A percentile compares a stretch with the other conserved stretches of the same genome.
Evolutionary conservation across 1,284 basidiomycete genomes (phyloP).

Genomic region (Cutaneotrichosporon cavernicola): DNA sequence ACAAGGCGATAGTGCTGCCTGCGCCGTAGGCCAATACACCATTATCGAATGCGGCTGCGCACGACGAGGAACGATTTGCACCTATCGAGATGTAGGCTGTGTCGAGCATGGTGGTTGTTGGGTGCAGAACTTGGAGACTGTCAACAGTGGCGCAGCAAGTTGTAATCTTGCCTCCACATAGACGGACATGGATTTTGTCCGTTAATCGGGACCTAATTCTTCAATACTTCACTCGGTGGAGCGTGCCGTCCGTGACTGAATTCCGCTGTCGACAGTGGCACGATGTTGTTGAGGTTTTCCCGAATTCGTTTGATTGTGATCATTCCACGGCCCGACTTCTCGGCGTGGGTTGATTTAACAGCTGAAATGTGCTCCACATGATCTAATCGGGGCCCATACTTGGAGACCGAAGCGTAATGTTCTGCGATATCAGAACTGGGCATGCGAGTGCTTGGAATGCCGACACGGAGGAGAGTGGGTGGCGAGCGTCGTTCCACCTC

Average conservation of each 20-base stretch:
- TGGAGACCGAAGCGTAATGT: not conserved
- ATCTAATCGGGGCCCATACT: not conserved
- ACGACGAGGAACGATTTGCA: slow-evolving; percentile 69
- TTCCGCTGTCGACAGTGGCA: too few relatives aligned
- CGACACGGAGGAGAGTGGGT: too few relatives aligned
- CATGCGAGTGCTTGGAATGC: not conserved
- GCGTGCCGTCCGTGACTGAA: too few relatives aligned
- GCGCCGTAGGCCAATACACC: slow-evolving; percentile 75
- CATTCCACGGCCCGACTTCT: not conserved
- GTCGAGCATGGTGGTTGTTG: slow-evolving; percentile 6
- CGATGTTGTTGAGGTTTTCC: not conserved
- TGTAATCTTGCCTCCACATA: slow-evolving; percentile 2
- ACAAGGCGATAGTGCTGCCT: slow-evolving; percentile 71
- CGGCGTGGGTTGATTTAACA: not conserved
- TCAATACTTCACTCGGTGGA: not conserved
- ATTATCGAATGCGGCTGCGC: slow-evolving; percentile 59
- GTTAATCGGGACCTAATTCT: not conserved
- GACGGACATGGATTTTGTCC: slow-evolving; percentile 2
- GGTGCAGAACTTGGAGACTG: not conserved
- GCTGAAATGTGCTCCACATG: not conserved
- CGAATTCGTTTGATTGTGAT: not conserved
- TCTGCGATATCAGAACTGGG: not conserved
- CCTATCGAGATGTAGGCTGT: slow-evolving; percentile 72
- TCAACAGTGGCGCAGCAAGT: not conserved
- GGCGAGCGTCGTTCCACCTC: too few relatives aligned